Percentiles rank a stretch among this genome's conserved stretches.
Evolutionary conservation across 306 rosid genomes (phyloP).

Genomic region (Prunus mume): DNA sequence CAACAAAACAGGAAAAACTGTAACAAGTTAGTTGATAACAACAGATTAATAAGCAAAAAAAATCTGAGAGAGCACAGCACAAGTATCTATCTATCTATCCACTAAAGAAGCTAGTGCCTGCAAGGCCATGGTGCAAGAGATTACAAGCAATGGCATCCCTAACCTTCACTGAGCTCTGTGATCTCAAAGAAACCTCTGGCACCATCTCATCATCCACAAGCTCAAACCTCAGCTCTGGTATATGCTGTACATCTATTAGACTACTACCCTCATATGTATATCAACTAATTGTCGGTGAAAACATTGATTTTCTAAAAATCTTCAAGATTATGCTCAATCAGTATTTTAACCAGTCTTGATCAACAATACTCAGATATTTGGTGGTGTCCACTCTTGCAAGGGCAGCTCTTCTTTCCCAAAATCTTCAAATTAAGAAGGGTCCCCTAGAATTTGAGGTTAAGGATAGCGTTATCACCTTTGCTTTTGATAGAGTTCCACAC

Average conservation of each 20-base stretch:
- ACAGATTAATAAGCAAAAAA: too few species aligned
- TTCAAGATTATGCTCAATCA: not conserved
- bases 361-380: not conserved
- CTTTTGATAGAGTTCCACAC: conserved; percentile 5
- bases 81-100: not conserved
- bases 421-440: not conserved
- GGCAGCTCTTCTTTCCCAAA: not conserved
- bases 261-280: not conserved
- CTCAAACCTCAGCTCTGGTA: conserved; percentile 31
- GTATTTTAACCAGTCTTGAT: not conserved
- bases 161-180: conserved; percentile 57
- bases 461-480: not conserved
- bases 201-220: conserved; percentile 75
- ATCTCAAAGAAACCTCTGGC: conserved; percentile 62
- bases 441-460: not conserved
- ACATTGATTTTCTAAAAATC: not conserved
- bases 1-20: not conserved
- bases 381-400: not conserved
- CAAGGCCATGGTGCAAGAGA: conserved; percentile 77
- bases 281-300: not conserved
- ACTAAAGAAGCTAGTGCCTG: conserved; percentile 75
- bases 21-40: conserved; percentile 1
- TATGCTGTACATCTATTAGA: not conserved
- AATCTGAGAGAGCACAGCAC: too few species aligned
- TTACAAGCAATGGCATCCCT: conserved; percentile 92